phyloP scores from a whole-genome alignment of 106 monocot species.

The Allium fistulosum region DNA sequence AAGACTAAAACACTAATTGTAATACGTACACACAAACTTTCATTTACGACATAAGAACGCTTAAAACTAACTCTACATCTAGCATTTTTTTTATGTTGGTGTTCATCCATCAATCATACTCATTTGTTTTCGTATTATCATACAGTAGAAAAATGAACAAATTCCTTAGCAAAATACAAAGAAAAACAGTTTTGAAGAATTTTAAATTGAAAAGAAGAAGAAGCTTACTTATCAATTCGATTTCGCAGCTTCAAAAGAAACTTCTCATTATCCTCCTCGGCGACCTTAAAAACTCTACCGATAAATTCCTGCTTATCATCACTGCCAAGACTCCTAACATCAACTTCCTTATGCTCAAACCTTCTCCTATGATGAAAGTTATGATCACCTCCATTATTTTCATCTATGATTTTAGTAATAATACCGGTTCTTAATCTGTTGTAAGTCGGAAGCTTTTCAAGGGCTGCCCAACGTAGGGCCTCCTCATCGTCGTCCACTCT shows the following conservation, averaged over 20 bases:
- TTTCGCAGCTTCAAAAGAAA: slow-evolving; percentile 51
- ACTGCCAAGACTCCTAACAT: slow-evolving; percentile 40
- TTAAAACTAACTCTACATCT: too few relatives aligned
- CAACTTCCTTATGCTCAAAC: slow-evolving; percentile 42
- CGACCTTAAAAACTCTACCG: slow-evolving; percentile 44
- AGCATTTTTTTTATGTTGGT: too few relatives aligned
- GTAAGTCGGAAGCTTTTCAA: slow-evolving; percentile 63
- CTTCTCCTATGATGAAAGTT: not conserved
- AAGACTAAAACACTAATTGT: too few relatives aligned
- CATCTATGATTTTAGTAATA: slow-evolving; percentile 13
- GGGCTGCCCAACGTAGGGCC: slow-evolving; percentile 62
- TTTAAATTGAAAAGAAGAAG: not conserved
- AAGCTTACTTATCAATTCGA: slow-evolving; percentile 42
- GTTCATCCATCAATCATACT: not conserved
- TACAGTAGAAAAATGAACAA: not conserved
- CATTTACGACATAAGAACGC: too few relatives aligned
- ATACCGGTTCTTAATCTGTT: slow-evolving; percentile 44
- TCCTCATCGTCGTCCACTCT: slow-evolving; percentile 46
- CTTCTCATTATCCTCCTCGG: slow-evolving; percentile 59
- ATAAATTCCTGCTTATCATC: slow-evolving; percentile 63
- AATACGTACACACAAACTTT: too few relatives aligned
- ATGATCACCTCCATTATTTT: not conserved
- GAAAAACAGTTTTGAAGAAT: not conserved
- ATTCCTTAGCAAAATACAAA: not conserved
- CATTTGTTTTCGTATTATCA: not conserved